Evolutionary conservation across 2,329 filamentous ascomycete genomes (phyloP), one percentile per base, ranked within the genome.

Genomic region (Sphaceloma murrayae): DNA sequence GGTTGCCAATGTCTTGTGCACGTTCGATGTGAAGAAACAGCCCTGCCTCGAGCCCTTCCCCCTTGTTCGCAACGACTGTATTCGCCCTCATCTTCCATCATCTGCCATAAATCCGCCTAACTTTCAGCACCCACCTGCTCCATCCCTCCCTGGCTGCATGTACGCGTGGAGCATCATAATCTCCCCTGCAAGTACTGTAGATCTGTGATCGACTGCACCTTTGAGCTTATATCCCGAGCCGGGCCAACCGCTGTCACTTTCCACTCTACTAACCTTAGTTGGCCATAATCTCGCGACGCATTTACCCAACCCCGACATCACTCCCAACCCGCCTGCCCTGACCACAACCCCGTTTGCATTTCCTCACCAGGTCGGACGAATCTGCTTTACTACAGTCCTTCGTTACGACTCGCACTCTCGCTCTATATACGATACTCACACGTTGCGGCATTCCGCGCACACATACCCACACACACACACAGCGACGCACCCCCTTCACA

Each of bases 1-100:
- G 24, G 24, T 40, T 29, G 24, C n/a, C 36, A 19, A n/a, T 40
- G 36, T 40, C 36, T 40, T 40, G 36, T 16, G 36, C 36, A 40
- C 36, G 36, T 27, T 40, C 14, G n/a, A n/a, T 9, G 14, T 24
- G 36, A 27, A 40, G 36, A 40, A 40, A 40, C 36, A 40, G 13
- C n/a, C n/a, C n/a, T n/a, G n/a, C n/a, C n/a, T n/a, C n/a, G n/a
- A n/a, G n/a, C n/a, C 13, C 2, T 22, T 13, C 19, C 36, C 26
- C 36, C 36, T 40, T 14, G 21, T 22, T 26, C 24, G 16, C 24
- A 26, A n/a, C n/a, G n/a, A n/a, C n/a, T n/a, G n/a, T n/a, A n/a
- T n/a, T n/a, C n/a, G n/a, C n/a, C n/a, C n/a, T n/a, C n/a, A n/a
- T n/a, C n/a, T n/a, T n/a, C n/a, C n/a, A n/a, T n/a, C n/a, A n/a